Conservation (phyloP, 2,329 filamentous ascomycete genomes). For the Ascochyta pisi region DNA sequence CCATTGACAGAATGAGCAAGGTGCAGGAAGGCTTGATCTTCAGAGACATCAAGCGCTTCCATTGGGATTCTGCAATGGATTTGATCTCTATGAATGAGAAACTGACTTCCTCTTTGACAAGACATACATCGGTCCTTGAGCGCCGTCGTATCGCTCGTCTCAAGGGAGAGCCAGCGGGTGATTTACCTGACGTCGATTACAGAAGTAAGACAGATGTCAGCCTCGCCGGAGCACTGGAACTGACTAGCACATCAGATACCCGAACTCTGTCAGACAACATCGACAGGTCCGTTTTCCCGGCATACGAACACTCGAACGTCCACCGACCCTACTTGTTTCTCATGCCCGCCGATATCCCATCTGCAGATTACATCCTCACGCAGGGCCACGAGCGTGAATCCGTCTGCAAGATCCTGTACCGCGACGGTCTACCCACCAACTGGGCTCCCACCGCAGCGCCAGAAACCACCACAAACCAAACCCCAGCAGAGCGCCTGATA, state of each 20-base stretch:
- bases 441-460: not conserved
- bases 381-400: conserved; percentile 16
- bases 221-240: not conserved
- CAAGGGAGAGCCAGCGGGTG: conserved; percentile 32
- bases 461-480: not conserved
- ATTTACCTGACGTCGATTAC: conserved; percentile 23
- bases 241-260: conserved; percentile 27
- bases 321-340: conserved; percentile 16
- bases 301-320: conserved; percentile 22
- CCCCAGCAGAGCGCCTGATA: not conserved
- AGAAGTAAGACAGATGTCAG: conserved; percentile 24
- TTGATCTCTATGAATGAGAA: conserved; percentile 33
- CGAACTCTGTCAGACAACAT: conserved; percentile 34
- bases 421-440: conserved; percentile 10
- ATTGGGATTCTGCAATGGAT: conserved; percentile 40
- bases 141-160: conserved; percentile 41
- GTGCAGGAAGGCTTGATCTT: conserved; percentile 35
- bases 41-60: conserved; percentile 34
- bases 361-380: conserved; percentile 14
- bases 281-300: conserved; percentile 35
- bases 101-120: conserved; percentile 38
- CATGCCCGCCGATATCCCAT: conserved; percentile 23
- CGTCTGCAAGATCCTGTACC: conserved; percentile 22
- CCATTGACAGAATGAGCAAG: conserved; percentile 39
- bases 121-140: conserved; percentile 42